Evolutionary conservation across 1,284 basidiomycete genomes (phyloP), one percentile per base, ranked within the genome.

Genomic region (Rhizoctonia solani): DNA sequence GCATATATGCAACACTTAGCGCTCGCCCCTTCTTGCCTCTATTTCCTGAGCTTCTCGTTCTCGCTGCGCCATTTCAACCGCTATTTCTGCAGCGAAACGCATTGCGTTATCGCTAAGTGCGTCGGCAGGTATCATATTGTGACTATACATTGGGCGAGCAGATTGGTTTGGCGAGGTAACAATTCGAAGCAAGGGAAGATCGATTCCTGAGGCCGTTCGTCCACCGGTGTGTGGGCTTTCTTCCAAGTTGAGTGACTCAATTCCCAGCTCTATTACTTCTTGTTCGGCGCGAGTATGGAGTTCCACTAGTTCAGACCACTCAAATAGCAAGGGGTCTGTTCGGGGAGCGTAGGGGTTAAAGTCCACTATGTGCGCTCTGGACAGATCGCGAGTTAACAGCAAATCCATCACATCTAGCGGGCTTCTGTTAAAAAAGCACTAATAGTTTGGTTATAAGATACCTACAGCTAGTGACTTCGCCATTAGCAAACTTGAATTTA

Each of bases 71-170:
- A 66, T 66, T 19, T 66, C 61, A 13, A 66, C 61, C 19, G 61
- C 61, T 52, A 66, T 66, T 32, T 66, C 49, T 8, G 61, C 61
- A 5, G 61, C 61, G 34, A 66, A 54, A 16, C 52, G 61, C 52
- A 66, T 66, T n/a, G 61, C 61, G 25, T 66, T 66, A 19, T 66
- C 61, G 21, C 61, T 66, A 21, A 97, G 79, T 13, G 92, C 90
- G 74, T 98, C 95, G 42, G 92, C 82, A 1, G 95, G 96, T 16
- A 96, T 82, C 90, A 96, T 96, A 75, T 97, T 98, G 73, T 92
- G 88, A 86, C 84, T 70, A 86, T 90, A 58, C 82, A 79, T 32
- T 78, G 82, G 0, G 85, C 88, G 1, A 81, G 83, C 0, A 87
- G 89, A 75, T 93, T 90, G 14, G 82, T 76, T 0, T 81, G 81